Evolutionary conservation across 441 rosid species (phyloP).

Genomic region (Melastoma candidum): DNA sequence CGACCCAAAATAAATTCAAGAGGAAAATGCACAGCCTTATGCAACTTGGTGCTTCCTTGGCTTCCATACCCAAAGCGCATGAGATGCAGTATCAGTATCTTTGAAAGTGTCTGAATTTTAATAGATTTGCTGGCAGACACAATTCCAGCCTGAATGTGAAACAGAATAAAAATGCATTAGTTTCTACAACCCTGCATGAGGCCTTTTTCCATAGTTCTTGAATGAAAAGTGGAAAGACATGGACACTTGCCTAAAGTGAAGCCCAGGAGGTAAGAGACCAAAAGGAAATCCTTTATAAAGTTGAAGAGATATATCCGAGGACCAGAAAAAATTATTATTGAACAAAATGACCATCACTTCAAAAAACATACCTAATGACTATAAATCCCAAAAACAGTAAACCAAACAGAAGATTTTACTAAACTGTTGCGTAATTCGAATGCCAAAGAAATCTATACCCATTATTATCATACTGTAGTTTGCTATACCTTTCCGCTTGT

Average conservation of each 20-base stretch:
- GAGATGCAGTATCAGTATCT: slow-evolving; percentile 85
- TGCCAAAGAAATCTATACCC: too few species aligned
- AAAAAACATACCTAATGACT: slow-evolving; percentile 2
- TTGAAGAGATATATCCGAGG: too few species aligned
- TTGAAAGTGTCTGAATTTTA: slow-evolving; percentile 71
- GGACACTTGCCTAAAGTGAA: too few species aligned
- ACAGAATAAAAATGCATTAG: too few species aligned
- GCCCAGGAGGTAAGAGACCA: too few species aligned
- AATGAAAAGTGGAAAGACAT: too few species aligned
- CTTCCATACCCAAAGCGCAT: slow-evolving; percentile 94
- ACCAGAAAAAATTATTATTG: too few species aligned
- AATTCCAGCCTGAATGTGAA: slow-evolving; percentile 42
- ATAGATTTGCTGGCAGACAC: slow-evolving; percentile 82
- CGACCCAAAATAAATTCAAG: slow-evolving; percentile 60
- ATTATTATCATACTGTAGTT: neutral
- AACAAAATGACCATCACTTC: neutral
- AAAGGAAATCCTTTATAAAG: too few species aligned
- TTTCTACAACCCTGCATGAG: too few species aligned
- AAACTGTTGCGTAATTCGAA: too few species aligned
- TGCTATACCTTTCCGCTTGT: slow-evolving; percentile 63
- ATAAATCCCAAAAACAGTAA: neutral
- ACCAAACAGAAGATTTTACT: too few species aligned
- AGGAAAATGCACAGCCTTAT: slow-evolving; percentile 81
- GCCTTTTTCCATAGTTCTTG: too few species aligned
- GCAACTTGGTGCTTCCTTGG: slow-evolving; percentile 86